A percentile compares a stretch with the other conserved stretches of the same genome.
phyloP scores from a whole-genome alignment of 176 grass and related monocot species.

The Miscanthus lutarioriparius region DNA sequence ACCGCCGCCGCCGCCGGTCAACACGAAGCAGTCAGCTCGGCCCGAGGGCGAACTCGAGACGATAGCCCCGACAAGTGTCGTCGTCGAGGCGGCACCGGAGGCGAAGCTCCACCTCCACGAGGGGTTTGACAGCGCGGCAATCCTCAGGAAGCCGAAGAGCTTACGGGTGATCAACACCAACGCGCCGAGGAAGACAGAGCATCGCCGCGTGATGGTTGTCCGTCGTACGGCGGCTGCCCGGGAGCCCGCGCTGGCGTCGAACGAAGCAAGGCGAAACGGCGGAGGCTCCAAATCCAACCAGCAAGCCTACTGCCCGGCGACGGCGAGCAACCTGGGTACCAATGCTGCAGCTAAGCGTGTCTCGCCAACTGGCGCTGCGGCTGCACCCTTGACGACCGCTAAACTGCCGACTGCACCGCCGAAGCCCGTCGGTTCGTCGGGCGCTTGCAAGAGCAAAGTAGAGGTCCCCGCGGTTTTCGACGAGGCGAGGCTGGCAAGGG shows the following conservation, averaged over 20 bases:
- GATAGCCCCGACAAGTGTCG: too few species aligned
- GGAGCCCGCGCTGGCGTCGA: too few species aligned
- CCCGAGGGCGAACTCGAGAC: too few species aligned
- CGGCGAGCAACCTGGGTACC: neutral
- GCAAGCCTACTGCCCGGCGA: too few species aligned
- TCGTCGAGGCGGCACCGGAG: too few species aligned
- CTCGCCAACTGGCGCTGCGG: too few species aligned
- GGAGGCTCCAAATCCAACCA: neutral
- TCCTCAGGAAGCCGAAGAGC: neutral
- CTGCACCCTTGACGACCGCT: neutral
- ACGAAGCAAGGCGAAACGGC: neutral
- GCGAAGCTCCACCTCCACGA: too few species aligned
- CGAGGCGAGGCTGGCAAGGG: neutral
- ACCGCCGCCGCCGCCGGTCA: neutral
- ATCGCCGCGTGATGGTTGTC: neutral
- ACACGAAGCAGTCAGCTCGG: neutral
- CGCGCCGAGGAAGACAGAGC: neutral
- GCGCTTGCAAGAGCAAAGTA: neutral
- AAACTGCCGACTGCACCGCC: neutral
- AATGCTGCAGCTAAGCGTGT: too few species aligned
- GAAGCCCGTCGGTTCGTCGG: neutral
- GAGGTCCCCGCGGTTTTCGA: neutral
- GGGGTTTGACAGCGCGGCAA: neutral
- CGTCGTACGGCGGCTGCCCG: too few species aligned
- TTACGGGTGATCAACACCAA: neutral